Evolutionary conservation across 2,329 filamentous ascomycete species (phyloP), one percentile per base, ranked within the genome.

Genomic region (Plectosphaerella cucumerina): DNA sequence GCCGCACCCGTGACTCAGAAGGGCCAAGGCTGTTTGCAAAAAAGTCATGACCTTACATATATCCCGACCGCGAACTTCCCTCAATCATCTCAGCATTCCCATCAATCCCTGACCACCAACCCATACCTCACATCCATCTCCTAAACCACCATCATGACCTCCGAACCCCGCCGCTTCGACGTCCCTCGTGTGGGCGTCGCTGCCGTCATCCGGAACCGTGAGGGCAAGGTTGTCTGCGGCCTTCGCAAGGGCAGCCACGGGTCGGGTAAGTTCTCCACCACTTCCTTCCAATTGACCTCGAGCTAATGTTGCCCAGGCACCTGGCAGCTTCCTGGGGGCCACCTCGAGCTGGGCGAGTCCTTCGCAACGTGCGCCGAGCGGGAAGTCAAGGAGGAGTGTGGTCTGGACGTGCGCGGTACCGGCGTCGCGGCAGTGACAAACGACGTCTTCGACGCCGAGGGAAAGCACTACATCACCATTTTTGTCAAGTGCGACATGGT

Each of bases 401-500:
- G 79, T 0, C 72, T 90, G 0, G 59, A 66, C 0, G 72, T 90
- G 1, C 70, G 65, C 2, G 72, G 77, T 6, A 46, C 80, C 5
- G 73, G 71, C 44, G 75, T 86, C 37, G 56, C 85, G 1, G 80
- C 77, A 0, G 77, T 82, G 0, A 90, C 85, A 5, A 90, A 91
- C 61, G 82, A 85, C 58, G 62, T 87, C 1, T 88, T 90, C 62
- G 60, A 66, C 1, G 60, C 62, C 0, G 75, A 78, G n/a, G 67
- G 67, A 0, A 89, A 85, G 65, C 88, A 93, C 62, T 93, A 92
- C 60, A 74, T 90, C 47, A 92, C 89, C 0, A 65, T 90, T 3
- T 91, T 89, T 57, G 79, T 90, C 54, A 69, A 71, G 1, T 82
- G 80, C 41, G 67, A 66, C 43, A 69, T 81, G 57, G 61, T 68